phyloP scores from a whole-genome alignment of 164 flowering plant genomes.

The Aristolochia fimbriata region DNA sequence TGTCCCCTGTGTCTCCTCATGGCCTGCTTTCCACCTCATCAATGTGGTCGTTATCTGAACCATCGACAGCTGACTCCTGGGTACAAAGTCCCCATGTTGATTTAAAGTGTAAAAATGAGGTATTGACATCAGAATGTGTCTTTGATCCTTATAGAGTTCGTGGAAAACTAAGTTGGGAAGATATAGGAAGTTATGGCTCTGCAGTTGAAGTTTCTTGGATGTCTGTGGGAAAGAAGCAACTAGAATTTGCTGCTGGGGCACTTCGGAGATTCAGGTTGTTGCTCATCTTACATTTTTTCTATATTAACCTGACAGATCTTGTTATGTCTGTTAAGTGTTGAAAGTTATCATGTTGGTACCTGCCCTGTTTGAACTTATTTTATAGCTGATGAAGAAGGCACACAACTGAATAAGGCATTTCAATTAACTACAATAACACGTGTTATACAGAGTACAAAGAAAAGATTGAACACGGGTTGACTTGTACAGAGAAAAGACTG shows the following conservation, averaged over 20 bases:
- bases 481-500: too few relatives aligned
- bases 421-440: too few relatives aligned
- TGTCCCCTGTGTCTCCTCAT: constrained; percentile 34
- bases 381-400: too few relatives aligned
- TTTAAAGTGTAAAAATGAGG: constrained; percentile 30
- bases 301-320: neutral
- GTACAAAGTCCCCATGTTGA: constrained; percentile 55
- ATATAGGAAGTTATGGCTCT: constrained; percentile 50
- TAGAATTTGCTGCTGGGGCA: constrained; percentile 73
- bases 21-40: constrained; percentile 45
- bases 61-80: constrained; percentile 33
- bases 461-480: too few relatives aligned
- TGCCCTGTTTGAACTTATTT: too few relatives aligned
- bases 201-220: constrained; percentile 74
- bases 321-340: neutral
- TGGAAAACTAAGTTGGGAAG: constrained; percentile 70
- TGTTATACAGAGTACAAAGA: too few relatives aligned
- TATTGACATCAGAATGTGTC: constrained; percentile 36
- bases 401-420: too few relatives aligned
- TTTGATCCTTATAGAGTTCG: constrained; percentile 65
- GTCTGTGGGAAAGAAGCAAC: constrained; percentile 68
- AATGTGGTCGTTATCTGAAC: constrained; percentile 48
- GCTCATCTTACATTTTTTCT: neutral
- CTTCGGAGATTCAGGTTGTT: constrained; percentile 55
- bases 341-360: too few relatives aligned